Percentiles rank a stretch among this genome's conserved stretches.
Conservation (phyloP, 768 basidiomycete genomes). For the Crassisporium funariophilum region DNA sequence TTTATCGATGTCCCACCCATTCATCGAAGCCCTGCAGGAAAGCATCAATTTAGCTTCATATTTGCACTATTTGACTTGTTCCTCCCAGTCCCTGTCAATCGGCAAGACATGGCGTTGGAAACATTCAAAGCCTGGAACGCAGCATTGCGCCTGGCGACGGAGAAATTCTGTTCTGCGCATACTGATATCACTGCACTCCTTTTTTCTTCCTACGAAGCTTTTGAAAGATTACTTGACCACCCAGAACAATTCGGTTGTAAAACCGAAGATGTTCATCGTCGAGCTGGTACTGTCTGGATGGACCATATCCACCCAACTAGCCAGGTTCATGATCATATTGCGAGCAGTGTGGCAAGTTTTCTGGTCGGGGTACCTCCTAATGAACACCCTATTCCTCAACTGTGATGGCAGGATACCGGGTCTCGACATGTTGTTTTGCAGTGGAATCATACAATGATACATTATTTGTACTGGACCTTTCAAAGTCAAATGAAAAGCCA, state of each 20-base stretch:
- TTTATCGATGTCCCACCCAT: constrained; percentile 65
- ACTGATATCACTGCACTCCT: constrained; percentile 48
- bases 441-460: no score
- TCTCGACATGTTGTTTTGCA: no score
- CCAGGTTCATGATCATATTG: constrained; percentile 49
- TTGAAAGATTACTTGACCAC: constrained; percentile 49
- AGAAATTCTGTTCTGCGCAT: constrained; percentile 40
- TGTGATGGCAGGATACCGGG: no score
- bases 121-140: constrained; percentile 46
- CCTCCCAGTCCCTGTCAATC: constrained; percentile 1
- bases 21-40: constrained; percentile 48
- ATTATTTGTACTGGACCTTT: no score
- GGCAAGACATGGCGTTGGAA: background rate
- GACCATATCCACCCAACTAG: constrained; percentile 58
- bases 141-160: constrained; percentile 32
- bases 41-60: constrained; percentile 8
- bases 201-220: constrained; percentile 50
- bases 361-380: constrained; percentile 22
- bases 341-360: constrained; percentile 44
- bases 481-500: no score
- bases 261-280: constrained; percentile 29
- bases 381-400: constrained; percentile 9
- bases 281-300: constrained; percentile 47
- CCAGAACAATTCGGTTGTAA: constrained; percentile 43
- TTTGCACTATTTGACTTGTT: background rate